Evolutionary conservation across 768 basidiomycete genomes (phyloP), one percentile per base, ranked within the genome.

Genomic region (Macrocybe gigantea): DNA sequence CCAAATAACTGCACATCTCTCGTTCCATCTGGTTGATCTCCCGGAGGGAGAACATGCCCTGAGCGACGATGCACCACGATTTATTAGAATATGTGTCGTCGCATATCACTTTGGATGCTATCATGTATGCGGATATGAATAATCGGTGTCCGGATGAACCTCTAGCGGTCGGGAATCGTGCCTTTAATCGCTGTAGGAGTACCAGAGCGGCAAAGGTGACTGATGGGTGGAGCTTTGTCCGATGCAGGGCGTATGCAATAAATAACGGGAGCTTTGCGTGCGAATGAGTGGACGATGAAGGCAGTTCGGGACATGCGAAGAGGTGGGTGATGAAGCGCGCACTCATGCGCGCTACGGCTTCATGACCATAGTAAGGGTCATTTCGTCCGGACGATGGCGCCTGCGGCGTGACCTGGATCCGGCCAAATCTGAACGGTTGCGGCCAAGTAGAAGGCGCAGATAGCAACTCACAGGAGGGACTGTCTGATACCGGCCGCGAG

Each of bases 21-120:
- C 91, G 72, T 70, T 94, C 93, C 92, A 94, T 93, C 73, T 94
- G 92, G 65, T 96, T 96, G 60, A 96, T 85, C 74, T 94, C 93
- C 40, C 87, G 77, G 6, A 94, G 69, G 3, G 73, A 75, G 57
- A 93, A 94, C 80, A 92, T 85, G 30, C 81, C 83, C 64, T 93
- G 89, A 0, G 88, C 91, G 36, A 94, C 92, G 39, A 93, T 86
- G 5, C 81, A 79, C 92, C 92, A 94, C 0, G 86, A 88, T 61
- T 92, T 91, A 77, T 93, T 93, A 11, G 87, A 90, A 63, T 93
- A 94, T 0, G 90, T 93, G 57, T 93, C 91, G 70, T 94, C 91
- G 67, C 91, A 93, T 42, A 92, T 86, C n/a, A 93, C 86, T 60
- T 92, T 92, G 7, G 83, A 85, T 2, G 88, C 82, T 59, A 93